Percentiles rank a stretch among this genome's conserved stretches.
Conservation (phyloP, 768 basidiomycete genomes). For the Podaxis sp. region DNA sequence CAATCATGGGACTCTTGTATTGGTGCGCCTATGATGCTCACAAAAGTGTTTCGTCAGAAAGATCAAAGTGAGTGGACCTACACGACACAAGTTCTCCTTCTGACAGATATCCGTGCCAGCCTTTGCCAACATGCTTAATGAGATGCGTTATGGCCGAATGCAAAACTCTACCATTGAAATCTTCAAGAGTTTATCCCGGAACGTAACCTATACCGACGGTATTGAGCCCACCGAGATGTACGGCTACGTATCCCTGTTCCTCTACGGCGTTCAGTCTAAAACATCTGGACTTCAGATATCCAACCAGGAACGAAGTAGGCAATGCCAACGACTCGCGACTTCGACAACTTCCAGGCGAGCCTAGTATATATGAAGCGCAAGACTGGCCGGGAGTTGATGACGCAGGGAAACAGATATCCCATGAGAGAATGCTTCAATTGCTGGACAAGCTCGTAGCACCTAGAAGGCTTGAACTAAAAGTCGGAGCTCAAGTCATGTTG, state of each 20-base stretch:
- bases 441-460: conserved; percentile 65
- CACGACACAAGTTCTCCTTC: not conserved
- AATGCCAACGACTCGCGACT: conserved; percentile 59
- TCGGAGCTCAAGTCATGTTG: conserved; percentile 86
- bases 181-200: conserved; percentile 59
- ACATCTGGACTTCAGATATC: conserved; percentile 45
- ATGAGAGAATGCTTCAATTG: conserved; percentile 40
- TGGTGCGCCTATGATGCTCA: conserved; percentile 52
- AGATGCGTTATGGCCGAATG: conserved; percentile 77
- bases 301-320: conserved; percentile 73
- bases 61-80: conserved; percentile 53
- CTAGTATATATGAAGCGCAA: conserved; percentile 38
- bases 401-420: conserved; percentile 33
- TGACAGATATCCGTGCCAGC: conserved; percentile 26
- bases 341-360: conserved; percentile 36
- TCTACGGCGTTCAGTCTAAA: not conserved
- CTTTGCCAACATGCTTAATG: conserved; percentile 86
- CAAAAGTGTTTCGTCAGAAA: conserved; percentile 84
- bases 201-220: conserved; percentile 63
- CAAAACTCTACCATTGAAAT: conserved; percentile 38
- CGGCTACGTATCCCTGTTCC: conserved; percentile 18
- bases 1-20: conserved; percentile 70
- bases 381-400: conserved; percentile 50
- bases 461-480: conserved; percentile 47
- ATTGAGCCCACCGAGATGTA: conserved; percentile 84